phyloP scores from a whole-genome alignment of 2,329 filamentous ascomycete species.

The Myriosclerotinia curreyana region DNA sequence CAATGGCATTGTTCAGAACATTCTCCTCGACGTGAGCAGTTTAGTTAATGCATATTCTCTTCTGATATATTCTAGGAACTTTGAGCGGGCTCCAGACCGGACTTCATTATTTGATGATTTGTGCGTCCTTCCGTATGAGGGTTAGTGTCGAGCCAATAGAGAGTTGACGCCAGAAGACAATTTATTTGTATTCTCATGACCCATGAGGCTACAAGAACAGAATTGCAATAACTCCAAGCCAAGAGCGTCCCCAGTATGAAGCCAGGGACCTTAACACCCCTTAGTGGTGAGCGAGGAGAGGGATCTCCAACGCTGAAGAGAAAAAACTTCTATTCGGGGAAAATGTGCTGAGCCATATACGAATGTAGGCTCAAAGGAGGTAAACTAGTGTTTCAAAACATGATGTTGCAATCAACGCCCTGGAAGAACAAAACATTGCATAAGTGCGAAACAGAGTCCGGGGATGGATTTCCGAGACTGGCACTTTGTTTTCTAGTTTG shows the following conservation, averaged over 20 bases:
- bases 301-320: background rate
- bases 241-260: background rate
- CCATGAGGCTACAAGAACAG: background rate
- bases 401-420: background rate
- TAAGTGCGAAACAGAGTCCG: background rate
- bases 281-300: background rate
- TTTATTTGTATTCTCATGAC: background rate
- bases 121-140: background rate
- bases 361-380: background rate
- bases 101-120: background rate
- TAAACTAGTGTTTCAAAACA: background rate
- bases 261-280: background rate
- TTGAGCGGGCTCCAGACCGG: background rate
- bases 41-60: background rate
- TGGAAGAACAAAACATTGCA: no score
- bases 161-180: background rate
- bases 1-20: slow-evolving; percentile 1
- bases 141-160: background rate
- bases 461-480: background rate
- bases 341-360: background rate
- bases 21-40: background rate
- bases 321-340: background rate
- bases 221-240: background rate
- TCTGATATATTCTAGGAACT: background rate
- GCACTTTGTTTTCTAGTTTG: background rate